Evolutionary conservation across 257 asterid species (phyloP), one percentile per base, ranked within the genome.

Genomic region (Solanum arcanum): DNA sequence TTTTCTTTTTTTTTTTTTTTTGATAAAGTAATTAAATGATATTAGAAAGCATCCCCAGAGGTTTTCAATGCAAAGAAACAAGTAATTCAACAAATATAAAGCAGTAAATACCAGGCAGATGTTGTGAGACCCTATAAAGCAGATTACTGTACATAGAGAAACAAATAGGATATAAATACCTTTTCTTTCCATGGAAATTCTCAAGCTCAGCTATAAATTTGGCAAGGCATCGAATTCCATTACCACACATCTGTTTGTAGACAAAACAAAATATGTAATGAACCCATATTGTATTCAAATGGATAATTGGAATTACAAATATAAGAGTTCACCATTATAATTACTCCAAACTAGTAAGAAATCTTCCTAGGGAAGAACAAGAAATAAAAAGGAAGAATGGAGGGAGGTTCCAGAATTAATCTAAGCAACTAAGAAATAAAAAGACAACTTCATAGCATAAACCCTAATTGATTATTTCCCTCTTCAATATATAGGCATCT

Each of bases 221-320:
- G 91, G 98, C 98, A 87, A 96, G 93, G 93, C 98, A 96, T 89
- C 99, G 94, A 87, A 96, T 96, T 90, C 99, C 99, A 88, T 96
- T 96, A 80, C 99, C 98, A 91, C 99, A 96, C 99, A 96, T 95
- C 99, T 96, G 92, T 16, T 33, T 73, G 20, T 14, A 86, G 44
- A 47, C 5, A 73, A 23, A 33, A 35, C 20, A 39, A 73, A 29
- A 39, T 73, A 76, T 15, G 11, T 56, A 56, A 56, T 18, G 64
- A 18, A 56, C 64, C 64, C 64, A 56, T 56, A 56, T 56, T 18
- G n/a, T 56, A 56, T 56, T 56, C 64, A 56, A 56, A 56, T 56
- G 64, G 64, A 56, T 56, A 56, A 56, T 56, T 56, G 64, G 64
- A 56, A 56, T 56, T 56, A 56, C 64, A 56, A 56, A 56, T 56